Evolutionary conservation across 2,329 filamentous ascomycete species (phyloP), one percentile per base, ranked within the genome.

Genomic region (Paraconiothyrium brasiliense): DNA sequence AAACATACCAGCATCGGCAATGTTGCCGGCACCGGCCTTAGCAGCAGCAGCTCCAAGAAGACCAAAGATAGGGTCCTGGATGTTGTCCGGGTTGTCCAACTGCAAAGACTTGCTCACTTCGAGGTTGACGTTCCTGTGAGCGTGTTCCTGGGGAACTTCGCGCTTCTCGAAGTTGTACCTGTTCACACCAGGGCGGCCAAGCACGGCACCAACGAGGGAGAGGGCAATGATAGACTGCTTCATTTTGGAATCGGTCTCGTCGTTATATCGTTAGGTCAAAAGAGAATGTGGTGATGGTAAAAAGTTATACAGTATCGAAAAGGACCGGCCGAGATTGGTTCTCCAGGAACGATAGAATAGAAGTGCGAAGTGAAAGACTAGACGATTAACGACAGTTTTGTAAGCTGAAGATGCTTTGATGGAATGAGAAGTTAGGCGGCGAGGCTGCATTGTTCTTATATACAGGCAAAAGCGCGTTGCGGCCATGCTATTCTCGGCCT

Each of bases 61-160:
- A 61, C 80, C 84, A 66, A 86, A 87, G 50, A 86, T 77, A 14
- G 83, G 75, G 67, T 84, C 82, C 48, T 69, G 52, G 59, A 86
- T 85, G 10, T 79, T 72, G 62, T 81, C 80, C 1, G 84, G 84
- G 73, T 87, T 84, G 67, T 85, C 70, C 59, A 77, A 67, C 46
- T 78, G 62, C 37, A 87, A 71, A 57, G 81, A 77, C 24, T 74
- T 74, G 64, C 81, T 77, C 63, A 84, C 82, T 49, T 78, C 79
- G 34, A 74, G 72, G 51, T 87, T 73, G 70, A 85, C 80, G 65
- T 81, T 79, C 59, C 82, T 75, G 74, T 88, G 85, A 11, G 84
- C 84, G 68, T 87, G 84, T 65, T 87, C 85, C 70, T 87, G 84
- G 30, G 85, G 85, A 60, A 87, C 84, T 71, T 87, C 83, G 67